phyloP scores from a whole-genome alignment of 345 rosid species.

The Litchi chinensis region DNA sequence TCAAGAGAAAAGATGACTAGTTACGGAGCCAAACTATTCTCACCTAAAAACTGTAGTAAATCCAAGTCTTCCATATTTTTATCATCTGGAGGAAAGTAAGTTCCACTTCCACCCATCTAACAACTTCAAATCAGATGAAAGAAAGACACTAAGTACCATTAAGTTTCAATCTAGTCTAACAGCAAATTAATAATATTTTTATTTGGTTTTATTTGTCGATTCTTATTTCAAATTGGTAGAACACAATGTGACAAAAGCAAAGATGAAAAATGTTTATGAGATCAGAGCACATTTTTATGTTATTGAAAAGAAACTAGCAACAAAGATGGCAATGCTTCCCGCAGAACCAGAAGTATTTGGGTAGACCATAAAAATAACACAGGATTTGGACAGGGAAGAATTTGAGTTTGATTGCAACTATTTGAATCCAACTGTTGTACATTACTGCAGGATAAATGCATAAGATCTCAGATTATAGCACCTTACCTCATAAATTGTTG shows the following conservation, averaged over 20 bases:
- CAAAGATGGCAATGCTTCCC: background rate
- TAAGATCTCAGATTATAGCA: background rate
- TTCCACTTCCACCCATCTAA: no score
- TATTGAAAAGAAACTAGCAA: background rate
- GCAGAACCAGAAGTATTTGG: background rate
- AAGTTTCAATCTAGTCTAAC: no score
- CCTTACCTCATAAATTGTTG: constrained; percentile 19
- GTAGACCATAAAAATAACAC: background rate
- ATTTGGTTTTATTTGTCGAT: background rate
- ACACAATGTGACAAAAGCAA: background rate
- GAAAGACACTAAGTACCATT: no score
- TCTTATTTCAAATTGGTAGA: background rate
- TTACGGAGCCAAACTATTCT: background rate
- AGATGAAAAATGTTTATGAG: background rate
- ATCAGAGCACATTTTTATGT: background rate
- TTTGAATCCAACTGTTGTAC: background rate
- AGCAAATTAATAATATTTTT: no score
- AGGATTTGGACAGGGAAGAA: background rate
- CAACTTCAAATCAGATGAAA: no score
- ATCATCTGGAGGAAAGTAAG: no score
- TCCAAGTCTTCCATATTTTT: constrained; percentile 88
- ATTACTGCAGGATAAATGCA: background rate
- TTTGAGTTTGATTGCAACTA: background rate
- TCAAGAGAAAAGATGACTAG: no score
- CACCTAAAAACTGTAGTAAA: constrained; percentile 84